Evolutionary conservation across 192 early-diverging fungal genomes (phyloP).

Genomic region (Borealophlyctis nickersoniae): DNA sequence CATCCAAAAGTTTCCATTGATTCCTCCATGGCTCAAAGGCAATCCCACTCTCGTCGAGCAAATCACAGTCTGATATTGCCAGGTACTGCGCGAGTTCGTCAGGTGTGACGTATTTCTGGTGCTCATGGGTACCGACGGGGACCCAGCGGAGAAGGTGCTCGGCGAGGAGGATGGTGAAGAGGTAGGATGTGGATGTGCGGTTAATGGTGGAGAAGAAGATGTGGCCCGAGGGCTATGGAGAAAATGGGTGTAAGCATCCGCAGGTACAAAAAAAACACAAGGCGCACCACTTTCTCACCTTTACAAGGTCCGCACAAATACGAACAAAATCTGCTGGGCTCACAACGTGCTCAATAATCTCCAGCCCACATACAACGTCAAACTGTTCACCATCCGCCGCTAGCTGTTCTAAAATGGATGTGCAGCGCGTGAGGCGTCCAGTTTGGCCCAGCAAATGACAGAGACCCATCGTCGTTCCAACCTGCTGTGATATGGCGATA

Average conservation of each 20-base stretch:
- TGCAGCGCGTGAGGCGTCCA: no score
- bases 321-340: conserved; percentile 69
- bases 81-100: conserved; percentile 54
- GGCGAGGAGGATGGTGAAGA: conserved; percentile 78
- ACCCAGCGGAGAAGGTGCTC: conserved; percentile 78
- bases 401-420: conserved; percentile 59
- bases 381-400: conserved; percentile 51
- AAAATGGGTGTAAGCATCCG: not conserved
- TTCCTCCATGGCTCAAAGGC: conserved; percentile 27
- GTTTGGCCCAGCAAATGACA: conserved; percentile 1
- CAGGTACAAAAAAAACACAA: no score
- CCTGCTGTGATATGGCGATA: conserved; percentile 69
- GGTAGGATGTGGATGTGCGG: conserved; percentile 69
- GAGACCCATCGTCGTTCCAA: conserved; percentile 3
- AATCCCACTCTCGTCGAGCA: conserved; percentile 37
- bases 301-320: conserved; percentile 61
- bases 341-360: conserved; percentile 91
- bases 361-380: conserved; percentile 80
- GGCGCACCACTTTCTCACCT: conserved; percentile 43
- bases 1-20: conserved; percentile 22
- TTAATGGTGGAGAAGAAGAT: conserved; percentile 91
- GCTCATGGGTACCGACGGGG: conserved; percentile 81
- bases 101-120: conserved; percentile 79
- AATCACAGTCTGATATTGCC: conserved; percentile 17
- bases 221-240: conserved; percentile 57